phyloP scores from a whole-genome alignment of 176 grass and related monocot genomes.

The Juncus effusus region DNA sequence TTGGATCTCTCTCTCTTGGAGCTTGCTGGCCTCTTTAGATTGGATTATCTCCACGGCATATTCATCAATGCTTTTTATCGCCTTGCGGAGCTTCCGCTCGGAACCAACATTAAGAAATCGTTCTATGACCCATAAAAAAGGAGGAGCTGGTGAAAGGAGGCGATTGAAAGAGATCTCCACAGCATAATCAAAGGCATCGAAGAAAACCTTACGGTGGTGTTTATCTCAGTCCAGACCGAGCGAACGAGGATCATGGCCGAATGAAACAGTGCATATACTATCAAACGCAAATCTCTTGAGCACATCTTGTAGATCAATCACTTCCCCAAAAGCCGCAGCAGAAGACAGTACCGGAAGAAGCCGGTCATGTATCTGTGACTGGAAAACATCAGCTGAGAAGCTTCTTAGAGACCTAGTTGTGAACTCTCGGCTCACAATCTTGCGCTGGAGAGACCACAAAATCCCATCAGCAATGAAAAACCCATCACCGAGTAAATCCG shows the following conservation, averaged over 20 bases:
- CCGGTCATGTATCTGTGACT: conserved; percentile 21
- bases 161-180: conserved; percentile 52
- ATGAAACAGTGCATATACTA: conserved; percentile 48
- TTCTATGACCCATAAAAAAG: conserved; percentile 41
- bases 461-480: conserved; percentile 44
- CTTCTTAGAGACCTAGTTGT: conserved; percentile 37
- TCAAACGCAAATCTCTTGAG: conserved; percentile 56
- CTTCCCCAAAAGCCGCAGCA: conserved; percentile 19
- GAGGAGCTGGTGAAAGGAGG: conserved; percentile 40
- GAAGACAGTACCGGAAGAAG: conserved; percentile 43
- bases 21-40: not conserved
- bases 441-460: conserved; percentile 61
- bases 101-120: conserved; percentile 36
- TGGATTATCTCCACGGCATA: conserved; percentile 38
- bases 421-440: conserved; percentile 56
- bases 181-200: conserved; percentile 50
- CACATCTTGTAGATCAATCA: conserved; percentile 52
- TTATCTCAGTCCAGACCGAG: not conserved
- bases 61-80: conserved; percentile 36
- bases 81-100: conserved; percentile 45
- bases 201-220: conserved; percentile 29
- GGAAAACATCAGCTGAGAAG: conserved; percentile 39
- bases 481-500: conserved; percentile 52
- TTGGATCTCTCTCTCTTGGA: not conserved
- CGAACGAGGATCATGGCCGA: conserved; percentile 36